phyloP scores from a whole-genome alignment of 805 yeast species.

The Sugiyamaella smithiae region DNA sequence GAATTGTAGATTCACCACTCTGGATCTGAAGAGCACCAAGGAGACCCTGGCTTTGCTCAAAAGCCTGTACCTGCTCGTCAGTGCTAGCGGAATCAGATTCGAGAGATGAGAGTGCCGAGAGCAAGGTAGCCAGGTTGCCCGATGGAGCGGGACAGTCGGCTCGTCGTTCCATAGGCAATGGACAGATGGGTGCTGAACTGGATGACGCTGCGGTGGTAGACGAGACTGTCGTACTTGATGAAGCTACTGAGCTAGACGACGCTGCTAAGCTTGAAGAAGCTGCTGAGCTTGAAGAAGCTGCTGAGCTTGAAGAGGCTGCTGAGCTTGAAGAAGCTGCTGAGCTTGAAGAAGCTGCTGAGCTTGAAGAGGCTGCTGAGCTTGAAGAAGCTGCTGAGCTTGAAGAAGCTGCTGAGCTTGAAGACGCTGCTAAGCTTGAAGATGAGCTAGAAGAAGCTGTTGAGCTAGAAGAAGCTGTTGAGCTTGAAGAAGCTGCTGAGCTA shows the following conservation, averaged over 20 bases:
- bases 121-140: constrained; percentile 3
- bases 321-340: not conserved
- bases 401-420: not conserved
- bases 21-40: constrained; percentile 31
- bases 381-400: not conserved
- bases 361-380: not conserved
- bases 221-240: not conserved
- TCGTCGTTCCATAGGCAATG: not conserved
- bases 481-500: not conserved
- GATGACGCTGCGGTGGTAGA: not conserved
- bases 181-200: not conserved
- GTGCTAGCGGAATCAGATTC: constrained; percentile 11
- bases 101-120: constrained; percentile 16
- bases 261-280: not conserved
- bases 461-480: not conserved
- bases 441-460: not conserved
- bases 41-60: constrained; percentile 23
- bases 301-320: not conserved
- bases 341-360: not conserved
- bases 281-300: not conserved
- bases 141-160: constrained; percentile 3
- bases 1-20: constrained; percentile 23
- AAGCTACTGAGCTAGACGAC: not conserved
- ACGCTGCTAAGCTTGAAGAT: not conserved
- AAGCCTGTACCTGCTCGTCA: constrained; percentile 13